Conservation (phyloP, 2,329 filamentous ascomycete species). For the Colletotrichum sidae region DNA sequence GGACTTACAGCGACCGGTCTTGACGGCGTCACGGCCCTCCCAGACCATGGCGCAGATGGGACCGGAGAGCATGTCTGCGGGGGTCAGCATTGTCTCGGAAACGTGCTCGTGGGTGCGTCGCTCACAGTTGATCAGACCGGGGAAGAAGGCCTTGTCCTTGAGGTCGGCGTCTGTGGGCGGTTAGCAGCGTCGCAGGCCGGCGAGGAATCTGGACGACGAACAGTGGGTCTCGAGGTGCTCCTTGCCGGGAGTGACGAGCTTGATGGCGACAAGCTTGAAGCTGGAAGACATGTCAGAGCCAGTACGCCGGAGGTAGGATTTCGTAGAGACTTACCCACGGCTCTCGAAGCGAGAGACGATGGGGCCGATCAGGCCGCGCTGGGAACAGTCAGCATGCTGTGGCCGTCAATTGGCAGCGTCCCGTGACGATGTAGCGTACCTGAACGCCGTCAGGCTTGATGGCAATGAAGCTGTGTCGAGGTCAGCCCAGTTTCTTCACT, state of each 20-base stretch:
- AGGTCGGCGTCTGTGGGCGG: constrained; percentile 79
- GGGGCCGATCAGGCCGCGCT: constrained; percentile 97
- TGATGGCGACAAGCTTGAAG: constrained; percentile 99
- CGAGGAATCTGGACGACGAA: constrained; percentile 50
- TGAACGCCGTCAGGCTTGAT: constrained; percentile 99
- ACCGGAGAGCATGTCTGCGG: constrained; percentile 91
- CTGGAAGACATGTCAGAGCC: constrained; percentile 55
- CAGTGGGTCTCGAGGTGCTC: constrained; percentile 98
- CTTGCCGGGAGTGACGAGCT: constrained; percentile 89
- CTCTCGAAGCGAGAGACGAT: constrained; percentile 99
- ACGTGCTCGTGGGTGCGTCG: neutral
- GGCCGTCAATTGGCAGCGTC: constrained; percentile 23
- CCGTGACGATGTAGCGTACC: constrained; percentile 64
- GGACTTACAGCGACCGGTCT: constrained; percentile 89
- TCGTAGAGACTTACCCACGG: constrained; percentile 75
- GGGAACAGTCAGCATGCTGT: constrained; percentile 37
- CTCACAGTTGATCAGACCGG: constrained; percentile 89
- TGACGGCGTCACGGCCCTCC: constrained; percentile 98
- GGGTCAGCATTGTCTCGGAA: constrained; percentile 35
- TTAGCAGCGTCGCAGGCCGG: constrained; percentile 43
- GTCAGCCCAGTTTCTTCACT: constrained; percentile 31
- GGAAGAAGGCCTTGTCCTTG: constrained; percentile 95
- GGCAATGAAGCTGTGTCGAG: constrained; percentile 87
- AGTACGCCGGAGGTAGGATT: neutral
- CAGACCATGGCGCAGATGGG: constrained; percentile 99